Conservation (phyloP, 148 eudicot species). For the Camellia sinensis region DNA sequence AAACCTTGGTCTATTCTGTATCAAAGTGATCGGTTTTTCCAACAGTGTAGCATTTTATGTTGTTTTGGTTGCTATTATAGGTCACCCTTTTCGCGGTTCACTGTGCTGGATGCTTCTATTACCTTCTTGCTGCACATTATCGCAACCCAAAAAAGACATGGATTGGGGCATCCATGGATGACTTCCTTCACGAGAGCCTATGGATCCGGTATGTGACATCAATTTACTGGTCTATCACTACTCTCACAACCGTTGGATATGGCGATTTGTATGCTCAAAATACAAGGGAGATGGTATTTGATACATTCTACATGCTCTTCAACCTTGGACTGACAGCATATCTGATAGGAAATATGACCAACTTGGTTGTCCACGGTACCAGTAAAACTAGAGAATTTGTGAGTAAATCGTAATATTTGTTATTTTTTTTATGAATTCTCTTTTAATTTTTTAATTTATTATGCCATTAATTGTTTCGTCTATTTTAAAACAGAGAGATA, state of each 20-base stretch:
- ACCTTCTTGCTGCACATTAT: constrained; percentile 66
- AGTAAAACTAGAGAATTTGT: constrained; percentile 79
- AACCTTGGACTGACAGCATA: constrained; percentile 83
- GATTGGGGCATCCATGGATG: constrained; percentile 52
- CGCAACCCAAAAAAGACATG: constrained; percentile 53
- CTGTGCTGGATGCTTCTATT: constrained; percentile 77
- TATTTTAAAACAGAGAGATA: constrained; percentile 57
- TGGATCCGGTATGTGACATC: constrained; percentile 73
- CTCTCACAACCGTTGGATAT: constrained; percentile 80
- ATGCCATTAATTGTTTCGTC: not conserved
- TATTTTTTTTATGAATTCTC: not conserved
- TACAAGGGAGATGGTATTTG: constrained; percentile 73
- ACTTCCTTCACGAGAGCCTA: constrained; percentile 47
- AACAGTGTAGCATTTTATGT: not conserved
- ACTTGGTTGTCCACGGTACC: constrained; percentile 85
- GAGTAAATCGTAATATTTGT: constrained; percentile 22
- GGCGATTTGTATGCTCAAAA: constrained; percentile 82
- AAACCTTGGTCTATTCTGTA: not conserved
- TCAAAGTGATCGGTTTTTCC: not conserved
- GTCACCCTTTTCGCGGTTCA: constrained; percentile 82
- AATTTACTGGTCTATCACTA: constrained; percentile 90
- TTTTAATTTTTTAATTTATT: not conserved
- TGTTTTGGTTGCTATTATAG: constrained; percentile 24
- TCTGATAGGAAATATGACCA: constrained; percentile 92
- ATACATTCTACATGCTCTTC: constrained; percentile 76